Conservation (phyloP, 2,329 filamentous ascomycete genomes). For the Knufia petricola region DNA sequence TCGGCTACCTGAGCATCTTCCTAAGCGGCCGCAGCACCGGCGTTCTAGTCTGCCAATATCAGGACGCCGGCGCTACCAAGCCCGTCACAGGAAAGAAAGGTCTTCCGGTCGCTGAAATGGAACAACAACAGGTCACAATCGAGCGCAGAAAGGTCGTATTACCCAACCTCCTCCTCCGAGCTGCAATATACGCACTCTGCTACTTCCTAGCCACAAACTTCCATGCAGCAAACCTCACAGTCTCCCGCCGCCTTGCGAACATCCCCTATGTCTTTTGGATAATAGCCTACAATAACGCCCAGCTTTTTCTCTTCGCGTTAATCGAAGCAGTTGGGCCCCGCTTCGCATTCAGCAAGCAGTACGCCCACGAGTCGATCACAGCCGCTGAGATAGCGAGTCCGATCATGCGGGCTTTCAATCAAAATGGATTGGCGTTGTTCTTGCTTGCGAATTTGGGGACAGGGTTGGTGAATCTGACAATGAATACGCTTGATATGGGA, state of each 20-base stretch:
- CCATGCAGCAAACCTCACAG: constrained; percentile 59
- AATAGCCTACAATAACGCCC: constrained; percentile 77
- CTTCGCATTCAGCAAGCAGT: constrained; percentile 10
- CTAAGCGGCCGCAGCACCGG: constrained; percentile 78
- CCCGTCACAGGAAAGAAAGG: not conserved
- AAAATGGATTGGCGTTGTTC: constrained; percentile 79
- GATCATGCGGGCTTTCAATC: constrained; percentile 75
- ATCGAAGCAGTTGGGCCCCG: constrained; percentile 53
- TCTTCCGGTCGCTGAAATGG: constrained; percentile 16
- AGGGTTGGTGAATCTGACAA: constrained; percentile 75
- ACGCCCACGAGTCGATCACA: constrained; percentile 30
- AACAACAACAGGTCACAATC: not conserved
- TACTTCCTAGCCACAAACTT: constrained; percentile 62
- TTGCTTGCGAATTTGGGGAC: constrained; percentile 82
- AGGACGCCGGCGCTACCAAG: not conserved
- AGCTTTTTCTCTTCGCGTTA: constrained; percentile 67
- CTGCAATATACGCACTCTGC: constrained; percentile 54
- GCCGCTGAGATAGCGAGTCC: constrained; percentile 26
- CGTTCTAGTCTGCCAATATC: constrained; percentile 60
- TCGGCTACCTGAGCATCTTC: constrained; percentile 91
- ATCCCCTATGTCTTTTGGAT: constrained; percentile 91
- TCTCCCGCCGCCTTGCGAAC: constrained; percentile 85
- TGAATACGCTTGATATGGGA: constrained; percentile 68
- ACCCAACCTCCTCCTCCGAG: constrained; percentile 11
- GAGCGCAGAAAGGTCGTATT: constrained; percentile 11